Conservation (phyloP, 306 rosid species). For the Corylus americana region DNA sequence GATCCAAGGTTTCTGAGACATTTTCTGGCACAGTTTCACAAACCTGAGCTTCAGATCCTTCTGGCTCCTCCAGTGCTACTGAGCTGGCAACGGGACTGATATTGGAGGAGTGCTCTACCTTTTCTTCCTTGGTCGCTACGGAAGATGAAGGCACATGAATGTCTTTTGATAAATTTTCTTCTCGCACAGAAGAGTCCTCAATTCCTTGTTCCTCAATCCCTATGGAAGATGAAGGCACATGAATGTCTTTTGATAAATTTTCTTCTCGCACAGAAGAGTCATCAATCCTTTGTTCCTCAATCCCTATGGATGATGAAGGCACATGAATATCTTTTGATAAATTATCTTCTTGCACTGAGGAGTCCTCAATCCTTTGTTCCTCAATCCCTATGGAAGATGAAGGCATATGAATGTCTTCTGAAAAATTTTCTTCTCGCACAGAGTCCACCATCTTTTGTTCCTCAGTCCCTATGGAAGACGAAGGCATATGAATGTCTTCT, state of each 20-base stretch:
- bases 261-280: background rate
- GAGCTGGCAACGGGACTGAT: slow-evolving; percentile 17
- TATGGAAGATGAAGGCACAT: background rate
- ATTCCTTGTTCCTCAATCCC: background rate
- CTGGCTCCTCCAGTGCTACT: slow-evolving; percentile 18
- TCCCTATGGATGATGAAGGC: no score
- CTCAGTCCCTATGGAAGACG: background rate
- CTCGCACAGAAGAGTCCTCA: background rate
- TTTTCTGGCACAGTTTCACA: slow-evolving; percentile 4
- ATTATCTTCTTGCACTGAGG: no score
- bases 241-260: slow-evolving; percentile 3
- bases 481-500: background rate
- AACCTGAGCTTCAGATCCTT: slow-evolving; percentile 19
- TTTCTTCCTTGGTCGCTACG: slow-evolving; percentile 6
- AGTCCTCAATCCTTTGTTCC: background rate
- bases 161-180: background rate
- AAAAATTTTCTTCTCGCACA: background rate
- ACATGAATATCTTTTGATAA: no score
- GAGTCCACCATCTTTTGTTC: slow-evolving; percentile 13
- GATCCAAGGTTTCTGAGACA: background rate
- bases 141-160: slow-evolving; percentile 9
- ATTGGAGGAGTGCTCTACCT: slow-evolving; percentile 15
- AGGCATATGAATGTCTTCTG: background rate
- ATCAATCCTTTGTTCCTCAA: background rate
- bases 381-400: background rate